A percentile compares a stretch with the other conserved stretches of the same genome.
phyloP scores from a whole-genome alignment of 176 grass and related monocot species.

The Cocos nucifera region DNA sequence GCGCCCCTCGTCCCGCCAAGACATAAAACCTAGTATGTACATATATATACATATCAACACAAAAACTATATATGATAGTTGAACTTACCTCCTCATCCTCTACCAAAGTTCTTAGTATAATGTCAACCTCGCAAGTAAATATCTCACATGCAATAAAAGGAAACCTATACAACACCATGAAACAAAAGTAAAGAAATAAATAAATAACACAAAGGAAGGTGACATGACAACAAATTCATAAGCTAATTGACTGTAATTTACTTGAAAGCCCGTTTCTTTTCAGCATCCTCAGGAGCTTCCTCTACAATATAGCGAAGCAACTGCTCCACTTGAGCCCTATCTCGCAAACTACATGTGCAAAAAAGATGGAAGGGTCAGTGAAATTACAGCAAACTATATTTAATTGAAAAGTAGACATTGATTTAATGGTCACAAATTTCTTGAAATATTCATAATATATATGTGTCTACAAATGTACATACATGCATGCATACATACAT shows the following conservation, averaged over 20 bases:
- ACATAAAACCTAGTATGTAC: no score
- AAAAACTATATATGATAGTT: neutral
- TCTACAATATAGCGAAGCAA: slow-evolving; percentile 90
- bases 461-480: no score
- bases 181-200: slow-evolving; percentile 20
- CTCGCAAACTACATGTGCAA: slow-evolving; percentile 57
- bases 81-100: slow-evolving; percentile 80
- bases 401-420: no score
- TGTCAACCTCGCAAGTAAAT: slow-evolving; percentile 97
- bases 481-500: no score
- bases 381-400: neutral
- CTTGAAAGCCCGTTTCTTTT: slow-evolving; percentile 92
- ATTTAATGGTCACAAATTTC: no score
- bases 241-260: slow-evolving; percentile 23
- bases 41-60: no score
- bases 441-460: no score
- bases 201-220: neutral
- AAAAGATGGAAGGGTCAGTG: slow-evolving; percentile 8
- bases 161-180: slow-evolving; percentile 41
- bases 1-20: no score
- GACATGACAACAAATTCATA: neutral
- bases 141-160: slow-evolving; percentile 99
- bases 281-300: slow-evolving; percentile 77
- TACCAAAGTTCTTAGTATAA: slow-evolving; percentile 88
- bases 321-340: slow-evolving; percentile 85